Base-by-base conservation (phyloP, 164 flowering plant genomes). In the Stephania japonica region DNA sequence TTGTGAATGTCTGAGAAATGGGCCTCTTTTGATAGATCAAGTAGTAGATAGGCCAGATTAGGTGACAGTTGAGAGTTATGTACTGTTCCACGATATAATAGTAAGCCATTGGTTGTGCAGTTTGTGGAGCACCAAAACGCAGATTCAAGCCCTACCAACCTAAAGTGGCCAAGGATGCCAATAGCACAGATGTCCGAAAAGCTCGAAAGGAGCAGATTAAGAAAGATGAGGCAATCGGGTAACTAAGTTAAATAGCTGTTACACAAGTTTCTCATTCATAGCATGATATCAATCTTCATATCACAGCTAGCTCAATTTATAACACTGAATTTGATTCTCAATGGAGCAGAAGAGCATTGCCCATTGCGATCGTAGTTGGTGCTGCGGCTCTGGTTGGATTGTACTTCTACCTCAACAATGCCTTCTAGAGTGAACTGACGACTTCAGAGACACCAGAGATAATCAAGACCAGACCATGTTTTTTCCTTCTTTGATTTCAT, bases 111-210 rank as follows among this genome's bases (percentile, higher is more conserved):
- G 44, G 62, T 75, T 14, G 24, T 85, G 84, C 87, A 93, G 98
- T 95, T 71, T 95, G 99, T 76, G 98, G 91, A 62, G 99, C 99
- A 42, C 98, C 99, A 2, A 95, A 93, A 53, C 79, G 99, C 76
- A 86, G 98, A 81, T 95, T 95, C 72, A 91, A 87, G 82, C 44
- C 82, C 41, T 95, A 87, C 71, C 75, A 80, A 61, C 91, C 91
- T 27, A 72, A 85, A 0, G 93, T 88, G 61, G 14, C 80, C 19
- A 94, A 88, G 80, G 80, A 89, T 77, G 95, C 84, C 2, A 94
- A 94, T 73, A 82, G 53, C 9, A 80, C 67, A 16, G 93, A 83
- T 50, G 89, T 80, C 26, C 81, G 97, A 7, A 94, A 92, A 75
- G 92, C 93, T 65, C 80, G 99, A 53, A 94, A 94, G 80, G 91